Conservation (phyloP, 2,329 filamentous ascomycete genomes). For the Penicillium sp. region DNA sequence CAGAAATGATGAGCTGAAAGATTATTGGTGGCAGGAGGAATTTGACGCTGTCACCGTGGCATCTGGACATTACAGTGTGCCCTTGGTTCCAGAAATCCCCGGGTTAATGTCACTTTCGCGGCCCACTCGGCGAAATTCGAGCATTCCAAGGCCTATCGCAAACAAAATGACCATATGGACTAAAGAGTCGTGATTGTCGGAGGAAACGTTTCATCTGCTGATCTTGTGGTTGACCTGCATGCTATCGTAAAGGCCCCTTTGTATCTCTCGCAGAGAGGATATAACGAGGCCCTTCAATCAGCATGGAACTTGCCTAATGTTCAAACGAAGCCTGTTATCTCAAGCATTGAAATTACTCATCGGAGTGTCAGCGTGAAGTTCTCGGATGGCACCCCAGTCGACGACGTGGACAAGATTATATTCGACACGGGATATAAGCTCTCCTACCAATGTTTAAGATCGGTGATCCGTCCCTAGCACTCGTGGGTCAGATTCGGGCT, state of each 20-base stretch:
- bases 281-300: not conserved
- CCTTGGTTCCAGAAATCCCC: not conserved
- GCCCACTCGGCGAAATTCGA: not conserved
- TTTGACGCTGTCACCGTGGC: not conserved
- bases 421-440: not conserved
- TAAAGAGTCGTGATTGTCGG: not conserved
- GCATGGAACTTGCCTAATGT: not conserved
- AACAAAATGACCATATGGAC: not conserved
- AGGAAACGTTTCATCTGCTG: not conserved
- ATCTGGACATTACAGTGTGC: not conserved
- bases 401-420: not conserved
- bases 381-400: not conserved
- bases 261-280: not conserved
- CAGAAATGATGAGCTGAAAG: not conserved
- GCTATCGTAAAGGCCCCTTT: not conserved
- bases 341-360: not conserved
- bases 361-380: not conserved
- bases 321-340: not conserved
- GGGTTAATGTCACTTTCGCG: not conserved
- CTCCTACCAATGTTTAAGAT: not conserved
- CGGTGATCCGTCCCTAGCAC: not conserved
- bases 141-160: not conserved
- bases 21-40: constrained; percentile 2
- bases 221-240: not conserved
- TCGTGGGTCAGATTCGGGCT: not conserved